These are phyloP conservation scores for Plenodomus biglobosus DNA, from an alignment of 2,329 filamentous ascomycete genomes.

Conservation along the genomic window DNA sequence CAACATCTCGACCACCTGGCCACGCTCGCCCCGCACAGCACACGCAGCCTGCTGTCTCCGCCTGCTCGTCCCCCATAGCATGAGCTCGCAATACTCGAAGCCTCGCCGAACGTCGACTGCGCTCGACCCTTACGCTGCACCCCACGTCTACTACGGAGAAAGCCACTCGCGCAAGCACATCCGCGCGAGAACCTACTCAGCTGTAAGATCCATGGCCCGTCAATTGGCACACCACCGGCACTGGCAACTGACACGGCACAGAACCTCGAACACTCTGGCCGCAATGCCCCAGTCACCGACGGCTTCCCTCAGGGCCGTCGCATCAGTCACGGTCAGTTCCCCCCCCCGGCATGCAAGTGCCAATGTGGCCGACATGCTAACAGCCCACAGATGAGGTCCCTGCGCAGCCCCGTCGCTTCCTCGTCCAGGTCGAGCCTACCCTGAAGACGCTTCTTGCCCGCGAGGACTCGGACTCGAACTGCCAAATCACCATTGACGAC, in stretches of 20 bases:
- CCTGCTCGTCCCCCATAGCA: slow-evolving; percentile 36
- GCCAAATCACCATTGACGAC: slow-evolving; percentile 98
- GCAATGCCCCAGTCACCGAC: slow-evolving; percentile 33
- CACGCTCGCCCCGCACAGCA: not conserved
- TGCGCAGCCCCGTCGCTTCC: slow-evolving; percentile 72
- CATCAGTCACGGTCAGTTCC: slow-evolving; percentile 43
- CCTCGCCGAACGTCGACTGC: slow-evolving; percentile 46
- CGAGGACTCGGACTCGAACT: slow-evolving; percentile 91
- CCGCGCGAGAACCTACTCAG: slow-evolving; percentile 57
- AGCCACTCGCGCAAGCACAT: slow-evolving; percentile 51
- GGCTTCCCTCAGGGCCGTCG: slow-evolving; percentile 36
- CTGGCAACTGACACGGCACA: slow-evolving; percentile 24
- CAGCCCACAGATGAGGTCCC: slow-evolving; percentile 68
- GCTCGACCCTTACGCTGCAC: slow-evolving; percentile 59
- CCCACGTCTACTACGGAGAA: slow-evolving; percentile 63
- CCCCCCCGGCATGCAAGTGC: slow-evolving; percentile 1
- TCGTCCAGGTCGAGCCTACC: slow-evolving; percentile 83
- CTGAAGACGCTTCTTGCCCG: slow-evolving; percentile 75
- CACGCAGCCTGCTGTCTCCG: slow-evolving; percentile 13
- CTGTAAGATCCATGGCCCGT: slow-evolving; percentile 47
- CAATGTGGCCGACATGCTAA: too few relatives aligned
- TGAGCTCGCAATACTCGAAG: slow-evolving; percentile 46
- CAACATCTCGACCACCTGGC: slow-evolving; percentile 6
- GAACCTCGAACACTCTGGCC: slow-evolving; percentile 35
- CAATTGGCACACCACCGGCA: not conserved